Conservation (phyloP, 192 early-diverging fungal genomes). For the Gigaspora rosea region DNA sequence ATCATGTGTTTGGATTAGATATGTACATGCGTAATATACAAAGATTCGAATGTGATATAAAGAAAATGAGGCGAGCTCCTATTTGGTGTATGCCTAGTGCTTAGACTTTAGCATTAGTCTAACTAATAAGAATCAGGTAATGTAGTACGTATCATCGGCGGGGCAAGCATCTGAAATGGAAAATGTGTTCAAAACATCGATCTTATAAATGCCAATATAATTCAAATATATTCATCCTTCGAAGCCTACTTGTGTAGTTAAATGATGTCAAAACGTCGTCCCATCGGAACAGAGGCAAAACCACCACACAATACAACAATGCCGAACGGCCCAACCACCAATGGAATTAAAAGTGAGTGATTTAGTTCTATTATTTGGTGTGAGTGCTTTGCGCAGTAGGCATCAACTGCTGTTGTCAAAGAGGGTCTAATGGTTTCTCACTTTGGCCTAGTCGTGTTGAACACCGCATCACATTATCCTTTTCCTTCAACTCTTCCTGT, state of each 20-base stretch:
- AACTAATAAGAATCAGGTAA: too few species aligned
- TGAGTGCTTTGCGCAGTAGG: neutral
- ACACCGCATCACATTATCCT: neutral
- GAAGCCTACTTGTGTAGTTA: neutral
- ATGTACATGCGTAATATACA: too few species aligned
- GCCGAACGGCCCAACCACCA: neutral
- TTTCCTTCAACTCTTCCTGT: neutral
- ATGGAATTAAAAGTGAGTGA: slow-evolving; percentile 20
- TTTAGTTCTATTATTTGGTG: neutral
- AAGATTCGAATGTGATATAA: too few species aligned
- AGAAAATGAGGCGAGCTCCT: too few species aligned
- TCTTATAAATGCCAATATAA: neutral
- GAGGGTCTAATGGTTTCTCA: neutral
- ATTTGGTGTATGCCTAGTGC: too few species aligned
- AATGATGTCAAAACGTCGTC: slow-evolving; percentile 10
- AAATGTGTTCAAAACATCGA: neutral
- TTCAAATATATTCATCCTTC: slow-evolving; percentile 12
- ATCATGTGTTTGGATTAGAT: too few species aligned
- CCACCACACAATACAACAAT: slow-evolving; percentile 1
- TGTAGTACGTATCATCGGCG: neutral
- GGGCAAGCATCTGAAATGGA: neutral
- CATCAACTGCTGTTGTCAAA: neutral
- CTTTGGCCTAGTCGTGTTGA: neutral
- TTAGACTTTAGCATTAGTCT: too few species aligned
- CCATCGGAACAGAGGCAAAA: neutral